These are phyloP conservation scores for Colletotrichum lupini DNA, from an alignment of 2,329 filamentous ascomycete species.

Conservation along the genomic window DNA sequence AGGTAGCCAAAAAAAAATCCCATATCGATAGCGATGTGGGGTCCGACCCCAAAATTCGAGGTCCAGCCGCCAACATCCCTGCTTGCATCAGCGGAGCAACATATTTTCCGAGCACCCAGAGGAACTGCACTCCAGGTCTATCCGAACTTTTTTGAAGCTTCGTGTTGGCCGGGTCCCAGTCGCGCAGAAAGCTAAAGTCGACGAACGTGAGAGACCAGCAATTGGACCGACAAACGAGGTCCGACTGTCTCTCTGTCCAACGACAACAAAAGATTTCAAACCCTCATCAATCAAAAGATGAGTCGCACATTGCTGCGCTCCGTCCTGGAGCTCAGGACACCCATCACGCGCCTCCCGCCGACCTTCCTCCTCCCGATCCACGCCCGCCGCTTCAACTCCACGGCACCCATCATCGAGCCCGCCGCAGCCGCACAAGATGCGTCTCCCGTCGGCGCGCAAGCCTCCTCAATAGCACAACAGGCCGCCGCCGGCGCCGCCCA, in stretches of 20 bases:
- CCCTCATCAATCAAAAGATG: constrained; percentile 48
- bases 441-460: constrained; percentile 34
- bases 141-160: constrained; percentile 34
- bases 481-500: background rate
- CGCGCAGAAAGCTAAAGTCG: constrained; percentile 13
- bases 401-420: constrained; percentile 60
- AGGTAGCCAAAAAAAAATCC: constrained; percentile 27
- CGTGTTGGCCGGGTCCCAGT: background rate
- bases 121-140: background rate
- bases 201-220: background rate
- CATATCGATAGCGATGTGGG: constrained; percentile 22
- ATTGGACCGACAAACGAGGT: background rate
- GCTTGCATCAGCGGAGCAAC: background rate
- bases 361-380: constrained; percentile 40
- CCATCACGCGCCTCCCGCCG: constrained; percentile 51
- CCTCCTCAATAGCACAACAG: constrained; percentile 23
- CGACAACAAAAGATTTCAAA: background rate
- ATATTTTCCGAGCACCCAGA: constrained; percentile 3
- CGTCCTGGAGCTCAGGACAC: constrained; percentile 68
- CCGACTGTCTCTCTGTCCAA: background rate
- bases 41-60: constrained; percentile 6
- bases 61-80: background rate
- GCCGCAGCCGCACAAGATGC: constrained; percentile 25
- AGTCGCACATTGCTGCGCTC: constrained; percentile 72
- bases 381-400: constrained; percentile 57